Evolutionary conservation across 2,329 filamentous ascomycete genomes (phyloP), one percentile per base, ranked within the genome.

Genomic region (Alternaria sp.): DNA sequence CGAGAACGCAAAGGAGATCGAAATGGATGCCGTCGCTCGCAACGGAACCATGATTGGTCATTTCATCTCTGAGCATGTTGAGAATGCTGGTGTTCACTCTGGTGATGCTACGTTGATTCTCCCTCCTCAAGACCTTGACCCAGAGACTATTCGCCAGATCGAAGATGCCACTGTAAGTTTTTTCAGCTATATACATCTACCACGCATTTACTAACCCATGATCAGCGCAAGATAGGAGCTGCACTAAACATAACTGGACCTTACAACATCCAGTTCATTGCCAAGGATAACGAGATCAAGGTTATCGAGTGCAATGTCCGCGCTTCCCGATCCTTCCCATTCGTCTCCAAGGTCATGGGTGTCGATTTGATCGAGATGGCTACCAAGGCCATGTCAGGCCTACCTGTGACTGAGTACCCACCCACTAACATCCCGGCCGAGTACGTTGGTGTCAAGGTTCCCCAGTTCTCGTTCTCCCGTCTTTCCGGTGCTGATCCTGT

Each of bases 241-340:
- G 94, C 95, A 16, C 86, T 98, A 60, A 97, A 98, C 78, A 91
- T 99, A 58, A 98, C 95, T 41, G 95, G 95, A 51, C 95, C 95
- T 22, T 97, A 91, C 87, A 99, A 99, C 82, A 99, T 99, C 66
- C 95, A 99, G 79, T 98, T 99, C 83, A 99, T 99, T 74, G 95
- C 95, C 73, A 98, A 98, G 84, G 94, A 98, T 79, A 98, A 98
- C 78, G 94, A 98, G 69, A 98, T 99, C 85, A 98, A 98, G 85
- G 95, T 99, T 68, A 99, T 99, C 67, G 95, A 99, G 83, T 98
- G 95, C 82, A 99, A 99, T 74, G 95, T 98, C 62, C 90, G 95
- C 65, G 95, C 95, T 16, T 97, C 95, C 46, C 88, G 95, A 67
- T 98, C 94, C 0, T 97, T 97, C 86, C 95, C 95, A 63, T 99